These are phyloP conservation scores for Aspergillus incahuasiensis DNA, from an alignment of 495 filamentous ascomycete genomes.

Conservation along the genomic window DNA sequence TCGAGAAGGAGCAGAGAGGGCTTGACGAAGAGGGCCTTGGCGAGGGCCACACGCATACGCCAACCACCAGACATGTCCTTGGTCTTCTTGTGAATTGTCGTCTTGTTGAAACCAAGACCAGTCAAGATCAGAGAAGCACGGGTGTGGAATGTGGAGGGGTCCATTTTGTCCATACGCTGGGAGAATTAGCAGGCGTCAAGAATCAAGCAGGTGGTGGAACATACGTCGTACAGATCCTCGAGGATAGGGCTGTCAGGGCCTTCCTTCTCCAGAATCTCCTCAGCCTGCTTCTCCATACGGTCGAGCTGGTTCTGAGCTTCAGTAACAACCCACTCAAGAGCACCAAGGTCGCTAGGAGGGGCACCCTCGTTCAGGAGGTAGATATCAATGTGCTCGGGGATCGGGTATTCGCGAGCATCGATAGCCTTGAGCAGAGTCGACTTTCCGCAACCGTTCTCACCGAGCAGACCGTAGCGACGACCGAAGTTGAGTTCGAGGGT, in stretches of 20 bases:
- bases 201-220: slow-evolving; percentile 20
- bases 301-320: slow-evolving; percentile 94
- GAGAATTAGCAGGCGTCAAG: slow-evolving; percentile 26
- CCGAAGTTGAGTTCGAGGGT: slow-evolving; percentile 90
- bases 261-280: slow-evolving; percentile 84
- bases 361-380: slow-evolving; percentile 98
- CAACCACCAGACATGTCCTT: slow-evolving; percentile 99
- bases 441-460: slow-evolving; percentile 99
- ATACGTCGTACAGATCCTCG: slow-evolving; percentile 93
- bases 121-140: slow-evolving; percentile 95
- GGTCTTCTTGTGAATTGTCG: slow-evolving; percentile 95
- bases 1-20: slow-evolving; percentile 92
- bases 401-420: slow-evolving; percentile 85
- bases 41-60: slow-evolving; percentile 98
- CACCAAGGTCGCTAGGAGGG: slow-evolving; percentile 81
- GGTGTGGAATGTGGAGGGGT: slow-evolving; percentile 98
- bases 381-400: slow-evolving; percentile 96
- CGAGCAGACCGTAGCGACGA: slow-evolving; percentile 88
- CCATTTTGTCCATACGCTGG: slow-evolving; percentile 97
- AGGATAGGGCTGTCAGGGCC: slow-evolving; percentile 89
- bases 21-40: slow-evolving; percentile 97
- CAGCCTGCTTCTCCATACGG: slow-evolving; percentile 78
- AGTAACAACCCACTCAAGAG: slow-evolving; percentile 92
- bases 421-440: slow-evolving; percentile 95
- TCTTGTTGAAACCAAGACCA: slow-evolving; percentile 98